phyloP scores from a whole-genome alignment of 257 asterid species.

The Pogostemon cablin region DNA sequence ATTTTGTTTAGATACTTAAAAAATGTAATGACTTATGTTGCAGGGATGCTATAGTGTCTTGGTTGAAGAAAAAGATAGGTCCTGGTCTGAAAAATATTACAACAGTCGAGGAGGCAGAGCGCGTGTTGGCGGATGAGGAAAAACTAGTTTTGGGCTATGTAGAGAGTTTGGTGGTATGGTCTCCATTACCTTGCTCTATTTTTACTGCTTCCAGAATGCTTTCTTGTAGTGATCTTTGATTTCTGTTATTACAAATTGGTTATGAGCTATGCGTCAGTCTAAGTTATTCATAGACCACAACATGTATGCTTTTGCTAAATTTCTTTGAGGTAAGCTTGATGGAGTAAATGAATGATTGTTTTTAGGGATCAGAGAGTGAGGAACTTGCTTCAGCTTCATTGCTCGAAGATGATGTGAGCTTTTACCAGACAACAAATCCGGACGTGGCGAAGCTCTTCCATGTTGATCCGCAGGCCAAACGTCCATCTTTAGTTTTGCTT shows the following conservation, averaged over 20 bases:
- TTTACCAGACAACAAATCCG: slow-evolving; percentile 70
- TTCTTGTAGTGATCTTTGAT: not conserved
- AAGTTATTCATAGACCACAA: no score
- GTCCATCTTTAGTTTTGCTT: slow-evolving; percentile 70
- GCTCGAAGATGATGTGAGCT: slow-evolving; percentile 69
- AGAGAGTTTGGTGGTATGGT: slow-evolving; percentile 73
- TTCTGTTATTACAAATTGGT: no score
- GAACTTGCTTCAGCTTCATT: slow-evolving; percentile 81
- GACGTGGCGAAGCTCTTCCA: slow-evolving; percentile 78
- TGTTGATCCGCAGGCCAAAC: slow-evolving; percentile 57
- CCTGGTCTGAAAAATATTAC: slow-evolving; percentile 65
- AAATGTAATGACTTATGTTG: slow-evolving; percentile 31
- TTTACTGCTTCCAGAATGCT: not conserved
- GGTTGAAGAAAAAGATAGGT: slow-evolving; percentile 90
- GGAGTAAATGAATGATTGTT: not conserved
- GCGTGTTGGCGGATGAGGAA: slow-evolving; percentile 58
- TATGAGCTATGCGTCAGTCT: no score
- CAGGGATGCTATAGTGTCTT: slow-evolving; percentile 82
- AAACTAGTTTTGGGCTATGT: slow-evolving; percentile 69
- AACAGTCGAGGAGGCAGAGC: slow-evolving; percentile 74
- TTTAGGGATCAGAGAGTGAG: slow-evolving; percentile 71
- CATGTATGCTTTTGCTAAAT: no score
- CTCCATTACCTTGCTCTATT: not conserved
- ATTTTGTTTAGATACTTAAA: not conserved
- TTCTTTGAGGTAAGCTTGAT: no score